Evolutionary conservation across 805 yeast genomes (phyloP).

Genomic region (Lachancea waltii): DNA sequence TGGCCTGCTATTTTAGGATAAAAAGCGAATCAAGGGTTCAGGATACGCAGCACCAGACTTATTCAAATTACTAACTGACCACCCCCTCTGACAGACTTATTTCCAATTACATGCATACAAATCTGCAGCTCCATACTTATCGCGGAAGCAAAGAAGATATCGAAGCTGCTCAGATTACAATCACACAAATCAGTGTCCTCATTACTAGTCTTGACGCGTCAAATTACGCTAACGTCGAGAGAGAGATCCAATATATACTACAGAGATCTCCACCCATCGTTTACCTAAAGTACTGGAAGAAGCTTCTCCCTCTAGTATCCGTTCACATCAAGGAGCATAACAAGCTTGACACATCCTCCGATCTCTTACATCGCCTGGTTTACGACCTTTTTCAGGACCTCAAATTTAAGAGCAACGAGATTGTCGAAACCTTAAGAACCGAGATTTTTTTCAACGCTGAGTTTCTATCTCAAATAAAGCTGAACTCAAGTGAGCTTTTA

Average conservation of each 20-base stretch:
- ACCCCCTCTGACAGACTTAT: neutral
- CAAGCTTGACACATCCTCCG: constrained; percentile 13
- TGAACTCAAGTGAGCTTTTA: constrained; percentile 11
- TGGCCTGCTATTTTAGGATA: neutral
- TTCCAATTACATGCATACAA: constrained; percentile 8
- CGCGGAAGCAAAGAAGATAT: constrained; percentile 13
- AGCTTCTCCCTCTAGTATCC: constrained; percentile 20
- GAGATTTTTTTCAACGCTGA: constrained; percentile 15
- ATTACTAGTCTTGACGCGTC: constrained; percentile 19
- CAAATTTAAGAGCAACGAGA: constrained; percentile 13
- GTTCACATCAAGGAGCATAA: constrained; percentile 15
- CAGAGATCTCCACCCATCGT: constrained; percentile 19
- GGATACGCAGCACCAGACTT: too few species aligned
- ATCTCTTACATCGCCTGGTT: constrained; percentile 21
- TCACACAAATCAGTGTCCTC: constrained; percentile 27
- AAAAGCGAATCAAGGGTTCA: neutral
- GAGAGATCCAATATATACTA: constrained; percentile 18
- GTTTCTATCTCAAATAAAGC: constrained; percentile 9
- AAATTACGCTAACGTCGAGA: constrained; percentile 16
- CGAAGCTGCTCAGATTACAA: constrained; percentile 23
- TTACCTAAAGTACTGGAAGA: constrained; percentile 26
- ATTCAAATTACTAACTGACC: neutral
- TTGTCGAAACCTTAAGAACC: constrained; percentile 12
- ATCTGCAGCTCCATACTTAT: constrained; percentile 2
- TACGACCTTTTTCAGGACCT: constrained; percentile 17